phyloP scores from a whole-genome alignment of 805 yeast genomes.

The Candida insectorum region DNA sequence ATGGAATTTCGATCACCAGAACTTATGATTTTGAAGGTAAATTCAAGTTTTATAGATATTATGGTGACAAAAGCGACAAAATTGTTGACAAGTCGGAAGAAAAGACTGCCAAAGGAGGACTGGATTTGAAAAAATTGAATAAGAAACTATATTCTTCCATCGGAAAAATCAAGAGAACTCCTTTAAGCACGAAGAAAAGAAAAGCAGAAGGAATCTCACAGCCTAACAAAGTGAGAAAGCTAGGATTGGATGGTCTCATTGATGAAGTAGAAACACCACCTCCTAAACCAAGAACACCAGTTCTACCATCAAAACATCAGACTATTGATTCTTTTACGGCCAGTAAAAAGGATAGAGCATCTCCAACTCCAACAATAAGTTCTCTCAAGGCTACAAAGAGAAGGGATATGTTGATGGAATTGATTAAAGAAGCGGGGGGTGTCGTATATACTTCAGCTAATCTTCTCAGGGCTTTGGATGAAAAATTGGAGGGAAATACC shows the following conservation, averaged over 20 bases:
- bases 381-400: conserved; percentile 27
- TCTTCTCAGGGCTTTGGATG: conserved; percentile 31
- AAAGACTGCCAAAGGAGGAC: not conserved
- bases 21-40: conserved; percentile 75
- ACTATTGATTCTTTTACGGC: not conserved
- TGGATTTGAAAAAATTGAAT: conserved; percentile 6
- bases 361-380: not conserved
- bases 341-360: not conserved
- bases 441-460: conserved; percentile 31
- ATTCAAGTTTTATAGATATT: conserved; percentile 64
- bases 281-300: not conserved
- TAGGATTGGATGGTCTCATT: not conserved
- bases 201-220: conserved; percentile 10
- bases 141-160: conserved; percentile 15
- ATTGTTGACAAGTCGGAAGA: not conserved
- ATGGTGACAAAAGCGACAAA: conserved; percentile 6
- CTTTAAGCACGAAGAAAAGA: conserved; percentile 16
- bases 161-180: conserved; percentile 24
- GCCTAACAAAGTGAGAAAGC: not conserved
- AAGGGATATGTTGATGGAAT: conserved; percentile 23
- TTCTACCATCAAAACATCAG: not conserved
- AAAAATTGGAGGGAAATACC: conserved; percentile 22
- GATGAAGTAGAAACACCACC: not conserved
- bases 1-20: conserved; percentile 42
- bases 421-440: conserved; percentile 36